Conservation (phyloP, 2,329 filamentous ascomycete genomes). For the Fusarium floridanum region DNA sequence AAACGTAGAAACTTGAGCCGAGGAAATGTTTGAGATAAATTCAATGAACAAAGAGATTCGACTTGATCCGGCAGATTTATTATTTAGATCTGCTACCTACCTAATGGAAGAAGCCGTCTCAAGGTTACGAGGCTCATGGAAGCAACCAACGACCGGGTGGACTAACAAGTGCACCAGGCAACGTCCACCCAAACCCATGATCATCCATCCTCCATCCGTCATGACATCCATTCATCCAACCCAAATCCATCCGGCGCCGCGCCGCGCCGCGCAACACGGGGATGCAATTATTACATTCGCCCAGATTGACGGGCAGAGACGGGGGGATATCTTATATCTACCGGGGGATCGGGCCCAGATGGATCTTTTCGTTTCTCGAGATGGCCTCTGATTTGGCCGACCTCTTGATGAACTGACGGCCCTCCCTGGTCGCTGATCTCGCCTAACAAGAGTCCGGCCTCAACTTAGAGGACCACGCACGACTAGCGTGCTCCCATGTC, state of each 20-base stretch:
- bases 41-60: not conserved
- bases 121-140: slow-evolving; percentile 20
- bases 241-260: not conserved
- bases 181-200: not conserved
- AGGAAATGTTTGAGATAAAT: not conserved
- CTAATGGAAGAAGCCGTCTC: slow-evolving; percentile 5
- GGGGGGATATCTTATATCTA: slow-evolving; percentile 24
- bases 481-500: slow-evolving; percentile 22
- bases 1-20: slow-evolving; percentile 1
- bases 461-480: not conserved
- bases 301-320: slow-evolving; percentile 21
- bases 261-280: not conserved
- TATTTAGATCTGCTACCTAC: not conserved
- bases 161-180: not conserved
- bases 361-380: slow-evolving; percentile 16
- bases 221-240: not conserved
- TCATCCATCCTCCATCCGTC: not conserved
- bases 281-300: slow-evolving; percentile 4
- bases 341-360: slow-evolving; percentile 21
- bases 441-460: slow-evolving; percentile 24
- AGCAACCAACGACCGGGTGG: slow-evolving; percentile 15
- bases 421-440: slow-evolving; percentile 37
- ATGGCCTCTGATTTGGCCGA: slow-evolving; percentile 30
- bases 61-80: slow-evolving; percentile 13
- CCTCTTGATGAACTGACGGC: not conserved